Conservation (phyloP, 2,329 filamentous ascomycete genomes). For the Arthrocladium fulminans region DNA sequence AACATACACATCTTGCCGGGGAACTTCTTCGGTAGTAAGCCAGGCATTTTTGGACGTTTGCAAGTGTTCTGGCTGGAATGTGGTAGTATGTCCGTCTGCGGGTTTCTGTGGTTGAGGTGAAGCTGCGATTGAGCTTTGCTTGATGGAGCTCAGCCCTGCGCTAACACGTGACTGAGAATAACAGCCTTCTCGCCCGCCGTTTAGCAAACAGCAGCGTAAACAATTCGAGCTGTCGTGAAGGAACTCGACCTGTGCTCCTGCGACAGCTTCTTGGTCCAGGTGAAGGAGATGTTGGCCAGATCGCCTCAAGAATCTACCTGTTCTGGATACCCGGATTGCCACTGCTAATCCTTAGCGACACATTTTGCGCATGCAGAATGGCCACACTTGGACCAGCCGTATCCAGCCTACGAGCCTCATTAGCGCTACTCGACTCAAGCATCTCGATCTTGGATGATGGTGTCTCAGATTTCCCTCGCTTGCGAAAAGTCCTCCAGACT, state of each 20-base stretch:
- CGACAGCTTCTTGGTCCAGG: too few species aligned
- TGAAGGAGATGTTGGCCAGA: too few species aligned
- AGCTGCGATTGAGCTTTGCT: conserved; percentile 7
- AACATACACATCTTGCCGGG: conserved; percentile 66
- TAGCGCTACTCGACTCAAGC: conserved; percentile 53
- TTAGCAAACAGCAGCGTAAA: too few species aligned
- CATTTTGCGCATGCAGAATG: conserved; percentile 10
- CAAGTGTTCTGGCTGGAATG: conserved; percentile 2
- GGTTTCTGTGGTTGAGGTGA: not conserved
- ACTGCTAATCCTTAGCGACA: not conserved
- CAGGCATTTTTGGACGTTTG: conserved; percentile 49
- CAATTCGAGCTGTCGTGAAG: too few species aligned
- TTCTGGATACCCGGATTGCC: not conserved
- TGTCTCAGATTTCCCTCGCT: conserved; percentile 54
- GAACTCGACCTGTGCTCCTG: too few species aligned
- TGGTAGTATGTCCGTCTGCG: not conserved
- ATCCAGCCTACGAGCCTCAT: conserved; percentile 50
- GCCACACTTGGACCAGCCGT: conserved; percentile 52
- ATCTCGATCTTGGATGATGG: conserved; percentile 53
- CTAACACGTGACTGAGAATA: too few species aligned
- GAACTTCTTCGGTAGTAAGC: conserved; percentile 78
- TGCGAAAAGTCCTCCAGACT: conserved; percentile 55
- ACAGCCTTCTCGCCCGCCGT: too few species aligned
- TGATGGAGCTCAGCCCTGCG: not conserved
- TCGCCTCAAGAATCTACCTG: too few species aligned